Evolutionary conservation across 2,329 filamentous ascomycete genomes (phyloP).

Genomic region (Diaporthe nobilis): DNA sequence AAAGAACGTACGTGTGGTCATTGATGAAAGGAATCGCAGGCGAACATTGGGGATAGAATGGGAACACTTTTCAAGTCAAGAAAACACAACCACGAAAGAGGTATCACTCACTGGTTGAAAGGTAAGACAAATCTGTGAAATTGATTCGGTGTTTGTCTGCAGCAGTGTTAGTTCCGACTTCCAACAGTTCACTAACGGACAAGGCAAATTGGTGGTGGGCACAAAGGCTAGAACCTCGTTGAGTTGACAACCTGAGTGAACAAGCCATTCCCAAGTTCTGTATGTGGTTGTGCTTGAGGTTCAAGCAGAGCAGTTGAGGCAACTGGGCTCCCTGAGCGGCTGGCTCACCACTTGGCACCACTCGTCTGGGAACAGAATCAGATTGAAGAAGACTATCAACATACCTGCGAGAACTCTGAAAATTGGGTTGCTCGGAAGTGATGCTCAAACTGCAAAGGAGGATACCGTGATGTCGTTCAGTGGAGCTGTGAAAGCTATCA

Average conservation of each 20-base stretch:
- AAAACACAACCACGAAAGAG: not conserved
- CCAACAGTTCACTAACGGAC: no score
- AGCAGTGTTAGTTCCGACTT: not conserved
- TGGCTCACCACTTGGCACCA: not conserved
- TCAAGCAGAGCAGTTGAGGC: no score
- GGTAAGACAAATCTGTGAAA: not conserved
- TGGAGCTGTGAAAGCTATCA: slow-evolving; percentile 9
- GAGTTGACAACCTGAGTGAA: no score
- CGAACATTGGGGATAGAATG: not conserved
- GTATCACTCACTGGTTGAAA: not conserved
- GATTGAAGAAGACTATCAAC: not conserved
- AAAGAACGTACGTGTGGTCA: not conserved
- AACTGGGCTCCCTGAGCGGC: no score
- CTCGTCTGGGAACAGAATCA: not conserved
- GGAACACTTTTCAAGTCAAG: not conserved
- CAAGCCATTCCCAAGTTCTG: no score
- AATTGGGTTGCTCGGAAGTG: slow-evolving; percentile 6
- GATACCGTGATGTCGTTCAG: not conserved
- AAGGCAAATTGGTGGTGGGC: no score
- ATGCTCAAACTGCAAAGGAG: not conserved
- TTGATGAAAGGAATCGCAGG: not conserved
- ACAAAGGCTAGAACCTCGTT: no score
- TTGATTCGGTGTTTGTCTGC: not conserved
- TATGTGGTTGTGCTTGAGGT: no score
- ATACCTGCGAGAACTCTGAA: not conserved